These are phyloP conservation scores for Brasenia schreberi DNA, from an alignment of 164 flowering plant genomes.

Conservation along the genomic window DNA sequence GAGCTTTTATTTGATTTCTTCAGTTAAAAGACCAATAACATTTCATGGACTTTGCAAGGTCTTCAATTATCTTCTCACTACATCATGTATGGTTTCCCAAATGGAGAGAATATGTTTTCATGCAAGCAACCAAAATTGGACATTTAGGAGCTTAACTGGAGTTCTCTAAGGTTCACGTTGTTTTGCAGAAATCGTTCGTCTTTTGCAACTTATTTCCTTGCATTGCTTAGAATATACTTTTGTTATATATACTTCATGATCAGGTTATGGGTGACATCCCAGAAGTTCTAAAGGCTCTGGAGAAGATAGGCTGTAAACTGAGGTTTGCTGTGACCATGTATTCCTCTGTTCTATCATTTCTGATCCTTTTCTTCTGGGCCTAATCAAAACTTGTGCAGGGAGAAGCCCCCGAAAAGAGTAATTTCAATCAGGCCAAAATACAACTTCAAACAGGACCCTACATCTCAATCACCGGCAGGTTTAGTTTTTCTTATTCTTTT, in stretches of 20 bases:
- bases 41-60: not conserved
- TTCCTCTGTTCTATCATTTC: not conserved
- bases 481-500: not conserved
- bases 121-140: too few relatives aligned
- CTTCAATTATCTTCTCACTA: not conserved
- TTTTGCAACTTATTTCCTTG: not conserved
- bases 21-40: not conserved
- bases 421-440: conserved; percentile 61
- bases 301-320: conserved; percentile 53
- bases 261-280: conserved; percentile 76
- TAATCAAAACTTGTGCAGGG: conserved; percentile 25
- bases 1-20: not conserved
- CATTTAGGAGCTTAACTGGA: not conserved
- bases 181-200: not conserved
- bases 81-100: not conserved
- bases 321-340: conserved; percentile 27
- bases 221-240: conserved; percentile 3
- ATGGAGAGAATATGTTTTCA: too few relatives aligned
- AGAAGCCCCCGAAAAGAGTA: conserved; percentile 66
- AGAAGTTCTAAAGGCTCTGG: conserved; percentile 61
- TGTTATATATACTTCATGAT: conserved; percentile 3
- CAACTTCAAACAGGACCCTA: conserved; percentile 20
- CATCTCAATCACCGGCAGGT: conserved; percentile 1
- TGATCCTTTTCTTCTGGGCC: not conserved
- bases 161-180: not conserved